Conservation (phyloP, 1,284 basidiomycete genomes). For the Flammula alnicola region DNA sequence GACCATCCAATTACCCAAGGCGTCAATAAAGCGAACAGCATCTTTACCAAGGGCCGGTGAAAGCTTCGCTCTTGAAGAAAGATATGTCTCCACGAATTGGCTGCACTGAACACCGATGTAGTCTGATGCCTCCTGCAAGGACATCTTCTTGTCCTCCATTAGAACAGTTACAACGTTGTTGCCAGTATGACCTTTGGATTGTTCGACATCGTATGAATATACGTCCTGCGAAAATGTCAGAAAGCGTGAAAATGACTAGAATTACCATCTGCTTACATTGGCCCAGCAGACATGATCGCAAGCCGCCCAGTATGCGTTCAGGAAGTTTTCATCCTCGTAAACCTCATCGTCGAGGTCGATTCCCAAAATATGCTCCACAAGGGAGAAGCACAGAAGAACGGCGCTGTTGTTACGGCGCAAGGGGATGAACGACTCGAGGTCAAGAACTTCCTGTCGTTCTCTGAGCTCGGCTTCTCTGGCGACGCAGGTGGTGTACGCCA, state of each 20-base stretch:
- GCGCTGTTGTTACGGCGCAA: conserved; percentile 72
- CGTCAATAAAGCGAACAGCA: conserved; percentile 51
- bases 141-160: conserved; percentile 55
- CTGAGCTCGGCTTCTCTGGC: conserved; percentile 63
- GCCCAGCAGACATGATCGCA: conserved; percentile 73
- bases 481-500: conserved; percentile 61
- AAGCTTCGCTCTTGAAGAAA: conserved; percentile 46
- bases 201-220: conserved; percentile 77
- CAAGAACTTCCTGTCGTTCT: conserved; percentile 57
- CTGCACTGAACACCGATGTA: conserved; percentile 57
- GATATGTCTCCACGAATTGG: conserved; percentile 53
- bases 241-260: not conserved
- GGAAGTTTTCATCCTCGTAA: conserved; percentile 57
- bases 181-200: conserved; percentile 66
- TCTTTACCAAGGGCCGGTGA: conserved; percentile 53
- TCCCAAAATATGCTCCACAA: conserved; percentile 63
- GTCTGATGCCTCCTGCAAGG: conserved; percentile 64
- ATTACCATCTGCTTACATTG: conserved; percentile 56
- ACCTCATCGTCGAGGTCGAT: conserved; percentile 67
- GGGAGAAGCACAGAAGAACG: conserved; percentile 63
- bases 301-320: conserved; percentile 59
- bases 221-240: conserved; percentile 51
- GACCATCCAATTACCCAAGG: conserved; percentile 53
- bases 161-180: conserved; percentile 73
- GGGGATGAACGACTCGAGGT: conserved; percentile 53